Conservation (phyloP, 352 stramenopile genomes). For the Phytophthora vignae region DNA sequence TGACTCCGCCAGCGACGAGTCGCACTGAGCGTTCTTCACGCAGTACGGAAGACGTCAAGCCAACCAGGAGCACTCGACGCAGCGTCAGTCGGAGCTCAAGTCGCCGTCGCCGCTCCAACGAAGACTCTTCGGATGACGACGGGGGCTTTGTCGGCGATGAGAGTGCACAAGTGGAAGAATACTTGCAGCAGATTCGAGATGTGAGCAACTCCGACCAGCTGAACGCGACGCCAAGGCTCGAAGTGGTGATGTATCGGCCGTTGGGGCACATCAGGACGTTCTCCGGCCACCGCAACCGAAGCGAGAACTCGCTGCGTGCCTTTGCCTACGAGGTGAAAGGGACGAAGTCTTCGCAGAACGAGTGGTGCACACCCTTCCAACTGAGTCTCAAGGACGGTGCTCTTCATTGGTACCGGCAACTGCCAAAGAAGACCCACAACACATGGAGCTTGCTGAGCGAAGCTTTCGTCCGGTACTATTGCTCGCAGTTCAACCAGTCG, state of each 20-base stretch:
- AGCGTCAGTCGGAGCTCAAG: too few relatives aligned
- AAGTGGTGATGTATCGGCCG: neutral
- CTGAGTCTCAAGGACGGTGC: too few relatives aligned
- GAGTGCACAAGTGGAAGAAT: slow-evolving; percentile 29
- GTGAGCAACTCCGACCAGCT: neutral
- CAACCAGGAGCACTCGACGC: too few relatives aligned
- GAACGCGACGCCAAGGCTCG: neutral
- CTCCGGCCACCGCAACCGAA: too few relatives aligned
- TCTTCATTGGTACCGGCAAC: slow-evolving; percentile 10
- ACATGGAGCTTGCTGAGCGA: neutral
- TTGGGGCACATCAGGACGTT: slow-evolving; percentile 6
- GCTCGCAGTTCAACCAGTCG: slow-evolving; percentile 3
- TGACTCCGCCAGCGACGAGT: too few relatives aligned
- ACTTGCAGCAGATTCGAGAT: slow-evolving; percentile 55
- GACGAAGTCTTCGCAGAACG: too few relatives aligned
- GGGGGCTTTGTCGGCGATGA: neutral
- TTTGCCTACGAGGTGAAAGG: too few relatives aligned
- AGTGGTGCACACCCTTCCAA: too few relatives aligned
- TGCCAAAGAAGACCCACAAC: neutral
- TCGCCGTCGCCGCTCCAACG: too few relatives aligned
- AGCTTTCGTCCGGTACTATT: slow-evolving; percentile 8
- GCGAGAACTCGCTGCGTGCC: too few relatives aligned
- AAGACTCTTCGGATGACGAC: neutral
- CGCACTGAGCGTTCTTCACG: too few relatives aligned
- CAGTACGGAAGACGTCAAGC: too few relatives aligned